Base-by-base conservation (phyloP, 495 filamentous ascomycete species). In the Neurospora sp. region DNA sequence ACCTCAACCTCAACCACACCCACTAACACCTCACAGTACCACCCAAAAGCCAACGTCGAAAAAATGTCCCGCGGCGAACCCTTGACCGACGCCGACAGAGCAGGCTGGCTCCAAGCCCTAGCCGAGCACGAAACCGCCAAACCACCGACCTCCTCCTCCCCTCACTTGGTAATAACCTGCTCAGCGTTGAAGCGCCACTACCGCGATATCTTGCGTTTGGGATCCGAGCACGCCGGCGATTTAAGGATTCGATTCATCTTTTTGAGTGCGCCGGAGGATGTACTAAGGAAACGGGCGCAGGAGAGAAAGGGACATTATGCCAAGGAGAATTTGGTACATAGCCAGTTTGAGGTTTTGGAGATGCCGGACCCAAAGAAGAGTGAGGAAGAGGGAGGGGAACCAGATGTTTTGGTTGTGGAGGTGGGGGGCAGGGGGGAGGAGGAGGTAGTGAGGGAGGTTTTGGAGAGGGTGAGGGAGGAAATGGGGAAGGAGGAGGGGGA, bases 41-140 rank as follows among this genome's bases (percentile, higher is more conserved):
- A 80, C 74, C 76, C 79, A 22, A 45, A 71, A 35, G 73, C 76
- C 59, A 78, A 76, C 59, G 72, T 78, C 70, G 70, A 74, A 9
- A 80, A 80, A 72, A 78, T 80, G 78, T 35, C 68, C 22, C 70
- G 27, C 72, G 73, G 73, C 65, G 31, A 74, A 12, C 76, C 78
- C 9, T 45, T 80, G 0, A 78, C 72, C 5, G 78, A 79, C 69
- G 27, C 38, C 7, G 79, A 80, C 72, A 74, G 79, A 65, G 71
- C 65, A 4, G 79, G 76, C 35, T 80, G 79, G 79, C 76, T 80
- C 0, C 69, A 74, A 31, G 74, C 73, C 12, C 74, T 80, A 9
- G 53, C 68, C 27, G 70, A 74, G 38, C 73, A 76, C 69, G 76
- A 76, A 48, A 71, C 70, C 8, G 70, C 53, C 42, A 22, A 61